Evolutionary conservation across 23 red algal species (phyloP).

Genomic region (Gracilaria caudata): DNA sequence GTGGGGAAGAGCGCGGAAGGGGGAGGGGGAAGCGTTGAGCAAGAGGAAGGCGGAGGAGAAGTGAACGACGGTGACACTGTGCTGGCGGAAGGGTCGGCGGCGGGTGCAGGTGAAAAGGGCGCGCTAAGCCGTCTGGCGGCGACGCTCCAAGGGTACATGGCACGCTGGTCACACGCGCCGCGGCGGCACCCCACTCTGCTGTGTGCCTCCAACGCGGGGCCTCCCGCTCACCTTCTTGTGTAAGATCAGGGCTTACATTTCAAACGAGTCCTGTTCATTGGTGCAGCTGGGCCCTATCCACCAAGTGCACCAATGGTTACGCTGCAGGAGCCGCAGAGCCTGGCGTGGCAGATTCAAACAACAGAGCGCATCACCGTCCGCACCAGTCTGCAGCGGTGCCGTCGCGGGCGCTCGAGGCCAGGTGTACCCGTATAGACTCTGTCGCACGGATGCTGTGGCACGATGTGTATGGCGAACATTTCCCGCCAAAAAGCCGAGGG

Average conservation of each 20-base stretch:
- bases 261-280: neutral
- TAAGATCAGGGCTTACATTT: neutral
- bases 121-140: conserved; percentile 23
- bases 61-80: conserved; percentile 13
- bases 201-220: conserved; percentile 20
- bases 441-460: neutral
- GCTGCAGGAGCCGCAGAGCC: neutral
- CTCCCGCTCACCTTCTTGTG: neutral
- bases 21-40: conserved; percentile 8
- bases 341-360: neutral
- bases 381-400: neutral
- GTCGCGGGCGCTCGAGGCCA: no score
- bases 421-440: no score
- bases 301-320: conserved; percentile 18
- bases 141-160: neutral
- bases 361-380: conserved; percentile 24
- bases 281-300: neutral
- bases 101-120: conserved; percentile 16
- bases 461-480: neutral
- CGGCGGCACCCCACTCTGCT: no score
- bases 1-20: conserved; percentile 11
- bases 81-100: conserved; percentile 36
- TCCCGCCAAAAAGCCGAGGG: neutral
- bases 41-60: neutral
- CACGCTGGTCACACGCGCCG: neutral